These are phyloP conservation scores for Discostella stelligeroides DNA, from an alignment of 108 stramenopile genomes.

Conservation along the genomic window DNA sequence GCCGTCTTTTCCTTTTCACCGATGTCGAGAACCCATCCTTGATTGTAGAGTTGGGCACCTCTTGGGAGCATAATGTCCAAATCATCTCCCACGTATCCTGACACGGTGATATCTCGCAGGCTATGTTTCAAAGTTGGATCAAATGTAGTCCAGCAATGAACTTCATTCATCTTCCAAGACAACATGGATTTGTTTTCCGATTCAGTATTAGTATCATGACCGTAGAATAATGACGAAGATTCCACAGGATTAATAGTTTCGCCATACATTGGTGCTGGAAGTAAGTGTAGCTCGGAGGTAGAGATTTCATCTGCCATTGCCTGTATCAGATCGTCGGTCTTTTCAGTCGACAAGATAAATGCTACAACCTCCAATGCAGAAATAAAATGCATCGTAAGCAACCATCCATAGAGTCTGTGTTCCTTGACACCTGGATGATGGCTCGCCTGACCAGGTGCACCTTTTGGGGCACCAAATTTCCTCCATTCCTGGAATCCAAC, in stretches of 20 bases:
- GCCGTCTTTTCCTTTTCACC: constrained; percentile 55
- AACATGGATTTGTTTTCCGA: neutral
- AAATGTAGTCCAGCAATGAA: constrained; percentile 71
- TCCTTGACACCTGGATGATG: constrained; percentile 75
- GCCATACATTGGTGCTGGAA: constrained; percentile 8
- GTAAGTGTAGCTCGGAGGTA: neutral
- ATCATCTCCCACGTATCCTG: constrained; percentile 52
- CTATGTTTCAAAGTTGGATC: constrained; percentile 56
- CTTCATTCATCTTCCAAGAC: constrained; percentile 56
- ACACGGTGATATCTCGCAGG: constrained; percentile 47
- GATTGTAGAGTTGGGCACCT: constrained; percentile 51
- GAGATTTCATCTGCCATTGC: neutral
- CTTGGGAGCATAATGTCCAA: constrained; percentile 61
- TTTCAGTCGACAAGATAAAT: neutral
- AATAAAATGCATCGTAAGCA: constrained; percentile 74
- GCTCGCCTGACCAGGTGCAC: constrained; percentile 62
- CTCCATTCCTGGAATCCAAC: constrained; percentile 67
- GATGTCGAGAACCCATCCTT: constrained; percentile 74
- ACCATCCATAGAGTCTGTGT: constrained; percentile 70
- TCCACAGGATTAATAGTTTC: constrained; percentile 5
- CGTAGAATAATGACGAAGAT: constrained; percentile 42
- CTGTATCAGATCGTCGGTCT: neutral
- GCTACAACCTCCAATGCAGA: constrained; percentile 53
- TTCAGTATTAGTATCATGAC: constrained; percentile 2
- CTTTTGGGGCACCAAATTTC: constrained; percentile 67